Conservation (phyloP, 179 eudicot species). For the Camellia oleifera region DNA sequence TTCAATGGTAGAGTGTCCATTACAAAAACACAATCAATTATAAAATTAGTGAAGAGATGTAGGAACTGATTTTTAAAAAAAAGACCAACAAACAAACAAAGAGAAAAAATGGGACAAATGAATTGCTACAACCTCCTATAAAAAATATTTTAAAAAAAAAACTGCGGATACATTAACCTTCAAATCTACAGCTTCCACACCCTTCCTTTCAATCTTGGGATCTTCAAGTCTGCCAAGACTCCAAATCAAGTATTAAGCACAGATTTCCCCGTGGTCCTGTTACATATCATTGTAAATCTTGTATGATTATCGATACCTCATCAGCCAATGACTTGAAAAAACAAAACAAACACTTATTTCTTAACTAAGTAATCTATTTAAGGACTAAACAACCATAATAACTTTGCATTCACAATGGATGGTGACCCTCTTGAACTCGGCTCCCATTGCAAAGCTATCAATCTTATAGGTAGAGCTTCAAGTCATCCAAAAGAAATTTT, state of each 20-base stretch:
- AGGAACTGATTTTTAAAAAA: not conserved
- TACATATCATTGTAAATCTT: not conserved
- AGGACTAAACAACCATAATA: not conserved
- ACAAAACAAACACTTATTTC: not conserved
- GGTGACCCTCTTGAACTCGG: slow-evolving; percentile 1
- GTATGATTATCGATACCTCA: not conserved
- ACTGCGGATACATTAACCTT: slow-evolving; percentile 30
- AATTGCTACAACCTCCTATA: slow-evolving; percentile 35
- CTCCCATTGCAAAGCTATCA: not conserved
- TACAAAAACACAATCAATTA: slow-evolving; percentile 1
- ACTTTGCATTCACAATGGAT: not conserved
- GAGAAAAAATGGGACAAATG: slow-evolving; percentile 31
- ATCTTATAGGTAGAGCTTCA: not conserved
- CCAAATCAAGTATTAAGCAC: slow-evolving; percentile 19
- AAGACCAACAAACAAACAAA: not conserved
- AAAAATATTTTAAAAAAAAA: not conserved
- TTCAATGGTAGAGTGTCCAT: not conserved
- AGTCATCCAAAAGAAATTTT: not conserved
- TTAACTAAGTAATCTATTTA: not conserved
- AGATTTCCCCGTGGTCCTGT: slow-evolving; percentile 1
- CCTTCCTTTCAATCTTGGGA: slow-evolving; percentile 14
- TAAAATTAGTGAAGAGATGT: not conserved
- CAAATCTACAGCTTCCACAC: slow-evolving; percentile 37
- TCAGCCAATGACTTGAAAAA: slow-evolving; percentile 12
- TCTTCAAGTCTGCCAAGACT: slow-evolving; percentile 12